Evolutionary conservation across 352 stramenopile genomes (phyloP).

Genomic region (Peronospora destructor): DNA sequence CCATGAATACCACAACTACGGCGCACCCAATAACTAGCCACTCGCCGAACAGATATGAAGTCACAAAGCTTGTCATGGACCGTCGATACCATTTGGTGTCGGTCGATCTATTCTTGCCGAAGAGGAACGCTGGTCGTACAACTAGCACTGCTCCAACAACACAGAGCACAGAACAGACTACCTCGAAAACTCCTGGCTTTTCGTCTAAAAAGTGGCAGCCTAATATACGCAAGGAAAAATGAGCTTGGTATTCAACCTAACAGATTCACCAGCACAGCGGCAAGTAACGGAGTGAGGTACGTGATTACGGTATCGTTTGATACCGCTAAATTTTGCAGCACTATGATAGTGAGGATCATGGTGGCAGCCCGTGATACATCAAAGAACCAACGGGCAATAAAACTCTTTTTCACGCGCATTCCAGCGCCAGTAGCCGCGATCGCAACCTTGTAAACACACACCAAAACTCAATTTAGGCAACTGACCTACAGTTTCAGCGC

Average conservation of each 20-base stretch:
- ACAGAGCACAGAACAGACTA: constrained; percentile 34
- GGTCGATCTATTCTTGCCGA: constrained; percentile 29
- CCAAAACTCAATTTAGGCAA: background rate
- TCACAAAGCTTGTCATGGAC: constrained; percentile 26
- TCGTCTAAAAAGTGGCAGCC: constrained; percentile 37
- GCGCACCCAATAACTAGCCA: constrained; percentile 27
- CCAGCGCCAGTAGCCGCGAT: constrained; percentile 25
- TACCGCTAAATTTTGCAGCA: constrained; percentile 49
- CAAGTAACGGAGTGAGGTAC: constrained; percentile 59
- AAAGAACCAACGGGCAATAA: constrained; percentile 29
- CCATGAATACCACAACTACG: constrained; percentile 24
- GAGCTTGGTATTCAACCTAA: background rate
- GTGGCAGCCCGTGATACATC: constrained; percentile 40
- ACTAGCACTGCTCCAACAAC: constrained; percentile 43
- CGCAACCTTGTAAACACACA: constrained; percentile 23
- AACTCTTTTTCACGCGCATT: constrained; percentile 35
- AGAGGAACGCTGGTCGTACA: constrained; percentile 39
- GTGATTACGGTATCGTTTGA: constrained; percentile 60
- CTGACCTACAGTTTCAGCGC: background rate
- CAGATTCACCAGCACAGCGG: constrained; percentile 40
- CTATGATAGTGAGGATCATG: constrained; percentile 46
- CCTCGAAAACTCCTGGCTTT: constrained; percentile 29
- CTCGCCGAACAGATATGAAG: constrained; percentile 25
- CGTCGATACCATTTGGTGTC: constrained; percentile 20
- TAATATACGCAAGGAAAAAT: constrained; percentile 7